Base-by-base conservation (phyloP, 2,329 filamentous ascomycete species). In the Aspergillus nomiae region DNA sequence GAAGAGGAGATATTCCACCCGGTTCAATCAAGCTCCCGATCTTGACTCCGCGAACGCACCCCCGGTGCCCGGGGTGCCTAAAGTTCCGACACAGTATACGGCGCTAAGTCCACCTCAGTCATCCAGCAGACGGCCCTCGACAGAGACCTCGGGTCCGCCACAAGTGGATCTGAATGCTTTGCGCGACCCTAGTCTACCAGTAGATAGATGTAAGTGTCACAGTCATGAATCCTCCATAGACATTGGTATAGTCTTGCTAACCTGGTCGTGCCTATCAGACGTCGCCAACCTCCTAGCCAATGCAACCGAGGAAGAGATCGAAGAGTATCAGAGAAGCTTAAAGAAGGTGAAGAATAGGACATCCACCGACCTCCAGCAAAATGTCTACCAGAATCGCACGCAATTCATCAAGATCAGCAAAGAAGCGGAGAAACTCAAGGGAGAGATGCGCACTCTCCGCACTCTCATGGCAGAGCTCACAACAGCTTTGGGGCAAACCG, bases 361-460 rank as follows among this genome's bases (percentile, higher is more conserved):
- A 10, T 90, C 90, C 6, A 85, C 88, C 56, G 94, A 98, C 70
- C 84, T 99, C 26, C 94, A 98, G 78, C 92, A 96, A 74, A 98
- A 94, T 78, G 91, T 99, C 57, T 94, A 96, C 79, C 94, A 97
- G 77, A 99, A 99, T 78, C 89, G 95, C 56, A 96, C 92, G 0
- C 95, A 98, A 73, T 99, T 99, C 75, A 98, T 99, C 83, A 96
- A 96, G 79, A 98, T 99, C 78, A 97, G 94, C 76, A 97, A 98
- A 79, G 95, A 99, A 81, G 95, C 96, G 2, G 95, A 99, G 79
- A 97, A 97, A 81, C 87, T 99, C 62, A 98, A 98, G 80, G 88
- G 88, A 60, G 95, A 99, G 77, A 98, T 99, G 95, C 88, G 92
- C 58, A 92, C 92, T 8, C 86, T 99, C 36, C 88, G 92, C 51